These are phyloP conservation scores for Candida peoriensis DNA, from an alignment of 805 yeast genomes.

Conservation along the genomic window DNA sequence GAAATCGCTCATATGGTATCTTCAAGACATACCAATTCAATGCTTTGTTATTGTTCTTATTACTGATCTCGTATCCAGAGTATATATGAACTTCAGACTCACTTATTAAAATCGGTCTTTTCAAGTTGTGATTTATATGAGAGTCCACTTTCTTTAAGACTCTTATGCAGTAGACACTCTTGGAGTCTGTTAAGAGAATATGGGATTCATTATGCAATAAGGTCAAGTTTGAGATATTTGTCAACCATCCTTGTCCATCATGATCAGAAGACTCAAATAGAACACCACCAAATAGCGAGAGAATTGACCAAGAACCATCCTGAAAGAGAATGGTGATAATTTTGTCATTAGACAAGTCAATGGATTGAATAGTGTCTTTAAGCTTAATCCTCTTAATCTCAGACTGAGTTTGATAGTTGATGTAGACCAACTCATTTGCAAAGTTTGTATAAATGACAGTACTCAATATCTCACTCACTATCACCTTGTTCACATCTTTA, in stretches of 20 bases:
- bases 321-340: constrained; percentile 11
- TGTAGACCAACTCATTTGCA: constrained; percentile 3
- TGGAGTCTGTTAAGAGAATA: constrained; percentile 4
- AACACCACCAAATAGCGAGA: constrained; percentile 23
- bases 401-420: constrained; percentile 5
- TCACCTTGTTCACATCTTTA: constrained; percentile 1
- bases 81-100: constrained; percentile 21
- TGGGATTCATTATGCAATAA: constrained; percentile 6
- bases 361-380: constrained; percentile 2
- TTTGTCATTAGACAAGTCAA: constrained; percentile 16
- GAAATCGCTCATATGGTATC: constrained; percentile 19
- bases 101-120: constrained; percentile 19
- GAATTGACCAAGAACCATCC: constrained; percentile 21
- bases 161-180: constrained; percentile 1
- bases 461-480: background rate
- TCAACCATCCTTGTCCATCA: constrained; percentile 3
- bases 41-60: constrained; percentile 6
- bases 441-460: background rate
- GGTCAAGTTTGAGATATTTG: constrained; percentile 1
- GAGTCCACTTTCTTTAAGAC: constrained; percentile 2
- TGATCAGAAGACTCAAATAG: background rate
- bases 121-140: constrained; percentile 21
- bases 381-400: constrained; percentile 4
- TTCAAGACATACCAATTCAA: constrained; percentile 20
- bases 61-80: constrained; percentile 21